Base-by-base conservation (phyloP, 1,139 yeast genomes). In the Nakaseomyces glabratus region DNA sequence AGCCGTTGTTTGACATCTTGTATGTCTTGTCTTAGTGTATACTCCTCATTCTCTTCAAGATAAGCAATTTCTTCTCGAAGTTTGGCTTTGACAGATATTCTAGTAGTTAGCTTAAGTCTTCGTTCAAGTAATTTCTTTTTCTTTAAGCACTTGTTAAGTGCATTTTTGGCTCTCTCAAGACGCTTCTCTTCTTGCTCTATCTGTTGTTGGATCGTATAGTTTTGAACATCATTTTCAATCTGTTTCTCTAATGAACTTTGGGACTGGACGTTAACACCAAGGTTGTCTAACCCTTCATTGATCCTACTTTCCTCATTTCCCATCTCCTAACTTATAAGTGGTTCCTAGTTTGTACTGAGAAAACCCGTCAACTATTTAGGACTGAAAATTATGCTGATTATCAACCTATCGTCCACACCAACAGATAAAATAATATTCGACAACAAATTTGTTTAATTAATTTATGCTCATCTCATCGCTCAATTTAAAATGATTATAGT, bases 151-250 rank as follows among this genome's bases (percentile, higher is more conserved):
- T 69, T 69, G 10, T 57, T 58, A 20, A 72, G 55, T 26, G 68
- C 71, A 31, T 65, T 67, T 17, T 59, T 55, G 0, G 93, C 70
- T 53, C 84, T 82, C 9, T 73, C 76, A 11, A 86, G 62, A 37
- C 97, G 66, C 44, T 77, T 80, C 38, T 68, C 62, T 47, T 90
- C 98, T 31, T 80, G 62, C 46, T 82, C 95, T 4, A 71, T 60
- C 38, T 84, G 88, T 38, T 78, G 74, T 31, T 68, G 60, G 2
- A 69, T 61, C 39, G 85, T 66, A 4, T 71, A 74, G 35, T 65
- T 65, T 43, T 76, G 76, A 1, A 95, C 96, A 58, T 72, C 65
- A 32, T 65, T 65, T 11, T 86, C 85, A 25, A 88, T 79, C 40
- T 71, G 63, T 32, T 73, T 63, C 49, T 85, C 97, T 12, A 88